Percentiles rank a stretch among this genome's conserved stretches.
Evolutionary conservation across 495 filamentous ascomycete species (phyloP).

Genomic region (Opeltia flavorubescens): DNA sequence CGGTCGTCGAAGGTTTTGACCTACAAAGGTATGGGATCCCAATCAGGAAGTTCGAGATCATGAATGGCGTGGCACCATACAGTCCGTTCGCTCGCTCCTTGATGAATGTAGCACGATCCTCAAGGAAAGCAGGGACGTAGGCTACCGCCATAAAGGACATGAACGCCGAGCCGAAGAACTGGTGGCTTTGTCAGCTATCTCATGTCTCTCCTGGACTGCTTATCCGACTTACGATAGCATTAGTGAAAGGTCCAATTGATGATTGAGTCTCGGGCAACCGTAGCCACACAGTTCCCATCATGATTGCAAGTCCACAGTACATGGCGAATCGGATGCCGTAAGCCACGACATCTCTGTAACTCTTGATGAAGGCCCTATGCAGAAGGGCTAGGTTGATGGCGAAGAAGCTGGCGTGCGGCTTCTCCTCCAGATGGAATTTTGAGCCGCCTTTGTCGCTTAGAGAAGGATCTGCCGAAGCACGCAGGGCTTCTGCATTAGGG

Average conservation of each 20-base stretch:
- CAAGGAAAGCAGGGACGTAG: conserved; percentile 69
- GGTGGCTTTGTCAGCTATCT: background rate
- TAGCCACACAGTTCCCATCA: conserved; percentile 82
- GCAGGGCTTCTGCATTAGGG: background rate
- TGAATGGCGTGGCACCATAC: conserved; percentile 57
- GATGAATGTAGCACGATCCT: conserved; percentile 56
- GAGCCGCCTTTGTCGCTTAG: background rate
- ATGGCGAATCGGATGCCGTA: conserved; percentile 73
- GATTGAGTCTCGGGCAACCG: conserved; percentile 47
- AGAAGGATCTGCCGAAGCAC: background rate
- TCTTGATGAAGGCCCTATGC: conserved; percentile 64
- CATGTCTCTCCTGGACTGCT: background rate
- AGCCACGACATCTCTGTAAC: conserved; percentile 64
- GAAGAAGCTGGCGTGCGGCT: background rate
- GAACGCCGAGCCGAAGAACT: conserved; percentile 70
- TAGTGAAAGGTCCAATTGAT: conserved; percentile 64
- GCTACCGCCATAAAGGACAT: conserved; percentile 89
- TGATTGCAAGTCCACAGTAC: conserved; percentile 69
- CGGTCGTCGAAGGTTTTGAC: too few relatives aligned
- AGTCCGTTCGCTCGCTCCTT: conserved; percentile 76
- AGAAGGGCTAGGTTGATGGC: conserved; percentile 39
- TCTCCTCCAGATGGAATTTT: background rate
- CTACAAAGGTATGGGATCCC: conserved; percentile 62
- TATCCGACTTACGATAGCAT: conserved; percentile 42
- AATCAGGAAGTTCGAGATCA: conserved; percentile 67